Conservation (phyloP, 164 flowering plant species). For the Magnolia changhungtana region DNA sequence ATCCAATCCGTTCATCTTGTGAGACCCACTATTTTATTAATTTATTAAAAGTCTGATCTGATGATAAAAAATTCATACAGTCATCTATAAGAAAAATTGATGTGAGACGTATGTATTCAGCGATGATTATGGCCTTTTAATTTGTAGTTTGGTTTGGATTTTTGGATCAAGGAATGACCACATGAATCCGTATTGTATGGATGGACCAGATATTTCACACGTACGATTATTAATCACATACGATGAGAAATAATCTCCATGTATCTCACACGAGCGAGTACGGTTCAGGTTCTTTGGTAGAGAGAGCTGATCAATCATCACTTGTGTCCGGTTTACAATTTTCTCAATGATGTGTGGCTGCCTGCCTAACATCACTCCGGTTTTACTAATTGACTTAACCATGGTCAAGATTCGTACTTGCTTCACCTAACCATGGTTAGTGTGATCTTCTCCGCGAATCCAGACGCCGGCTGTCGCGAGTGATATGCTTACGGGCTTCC, state of each 20-base stretch:
- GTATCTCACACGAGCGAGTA: not conserved
- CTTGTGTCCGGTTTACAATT: slow-evolving; percentile 47
- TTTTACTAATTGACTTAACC: slow-evolving; percentile 6
- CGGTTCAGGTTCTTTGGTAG: not conserved
- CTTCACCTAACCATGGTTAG: not conserved
- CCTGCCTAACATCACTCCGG: slow-evolving; percentile 4
- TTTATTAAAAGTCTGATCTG: too few species aligned
- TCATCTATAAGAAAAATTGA: not conserved
- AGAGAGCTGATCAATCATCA: slow-evolving; percentile 37
- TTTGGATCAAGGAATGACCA: not conserved
- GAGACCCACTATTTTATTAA: not conserved
- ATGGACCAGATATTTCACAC: not conserved
- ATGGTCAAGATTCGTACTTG: not conserved
- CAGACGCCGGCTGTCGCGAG: not conserved
- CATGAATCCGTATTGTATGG: not conserved
- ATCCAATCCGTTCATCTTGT: not conserved
- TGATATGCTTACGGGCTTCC: not conserved
- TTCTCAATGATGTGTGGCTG: slow-evolving; percentile 46
- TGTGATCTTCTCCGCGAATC: too few species aligned
- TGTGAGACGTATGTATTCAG: too few species aligned
- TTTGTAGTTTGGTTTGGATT: too few species aligned
- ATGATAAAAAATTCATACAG: too few species aligned
- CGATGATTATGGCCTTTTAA: not conserved
- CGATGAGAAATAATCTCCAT: not conserved
- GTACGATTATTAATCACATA: not conserved